Evolutionary conservation across 176 grass and related monocot genomes (phyloP).

Genomic region (Alloteropsis semialata): DNA sequence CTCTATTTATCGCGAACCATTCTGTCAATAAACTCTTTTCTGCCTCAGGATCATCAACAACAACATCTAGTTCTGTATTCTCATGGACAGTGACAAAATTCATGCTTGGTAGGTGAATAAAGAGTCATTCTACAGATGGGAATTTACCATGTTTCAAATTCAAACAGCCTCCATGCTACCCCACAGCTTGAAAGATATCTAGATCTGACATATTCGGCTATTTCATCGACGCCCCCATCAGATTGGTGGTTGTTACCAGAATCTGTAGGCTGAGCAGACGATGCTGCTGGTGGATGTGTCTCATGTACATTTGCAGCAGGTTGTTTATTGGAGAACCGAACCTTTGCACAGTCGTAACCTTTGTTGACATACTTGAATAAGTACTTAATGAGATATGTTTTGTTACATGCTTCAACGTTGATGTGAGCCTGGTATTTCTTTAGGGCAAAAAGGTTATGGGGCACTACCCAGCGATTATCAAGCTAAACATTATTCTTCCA

Average conservation of each 20-base stretch:
- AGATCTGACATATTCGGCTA: neutral
- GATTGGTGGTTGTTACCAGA: no score
- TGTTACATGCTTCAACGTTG: neutral
- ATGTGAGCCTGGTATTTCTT: neutral
- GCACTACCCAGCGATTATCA: no score
- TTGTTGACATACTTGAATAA: neutral
- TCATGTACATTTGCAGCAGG: no score
- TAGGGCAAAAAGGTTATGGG: neutral
- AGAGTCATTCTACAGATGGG: neutral
- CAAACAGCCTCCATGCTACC: neutral
- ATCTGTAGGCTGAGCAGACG: no score
- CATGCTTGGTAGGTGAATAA: neutral
- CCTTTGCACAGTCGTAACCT: neutral
- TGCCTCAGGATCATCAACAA: neutral
- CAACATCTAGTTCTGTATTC: neutral
- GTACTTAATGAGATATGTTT: neutral
- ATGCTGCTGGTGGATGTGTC: no score
- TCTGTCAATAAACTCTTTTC: no score
- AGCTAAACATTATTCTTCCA: no score
- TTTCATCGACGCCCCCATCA: no score
- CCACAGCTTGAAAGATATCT: neutral
- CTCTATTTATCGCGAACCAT: no score
- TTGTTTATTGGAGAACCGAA: no score
- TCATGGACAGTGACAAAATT: no score
- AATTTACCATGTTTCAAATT: neutral